Conservation (phyloP, 2,329 filamentous ascomycete genomes). For the Cordyceps cicadae region DNA sequence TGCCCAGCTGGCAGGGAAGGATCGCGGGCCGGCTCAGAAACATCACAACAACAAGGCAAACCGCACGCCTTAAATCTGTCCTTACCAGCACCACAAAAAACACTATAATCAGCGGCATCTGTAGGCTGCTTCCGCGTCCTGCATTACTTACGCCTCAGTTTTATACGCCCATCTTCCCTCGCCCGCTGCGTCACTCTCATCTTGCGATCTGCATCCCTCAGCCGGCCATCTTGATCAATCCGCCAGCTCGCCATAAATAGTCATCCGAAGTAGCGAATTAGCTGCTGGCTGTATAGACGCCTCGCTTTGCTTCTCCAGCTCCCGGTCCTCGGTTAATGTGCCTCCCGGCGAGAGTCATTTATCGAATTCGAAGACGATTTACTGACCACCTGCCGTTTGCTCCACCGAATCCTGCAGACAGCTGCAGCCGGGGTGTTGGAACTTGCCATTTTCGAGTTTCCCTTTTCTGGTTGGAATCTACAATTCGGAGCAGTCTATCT, state of each 20-base stretch:
- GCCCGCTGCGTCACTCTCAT: background rate
- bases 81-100: background rate
- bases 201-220: conserved; percentile 6
- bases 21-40: conserved; percentile 1
- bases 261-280: background rate
- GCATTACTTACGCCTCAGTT: background rate
- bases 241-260: background rate
- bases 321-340: background rate
- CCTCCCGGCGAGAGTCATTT: background rate
- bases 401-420: conserved; percentile 4
- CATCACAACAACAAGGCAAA: background rate
- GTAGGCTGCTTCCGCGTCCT: conserved; percentile 3
- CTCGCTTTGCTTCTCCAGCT: background rate
- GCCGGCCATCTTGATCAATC: conserved; percentile 6
- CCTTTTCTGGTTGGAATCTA: background rate
- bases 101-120: background rate
- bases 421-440: background rate
- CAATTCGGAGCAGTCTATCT: background rate
- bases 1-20: background rate
- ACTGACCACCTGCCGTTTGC: background rate
- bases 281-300: background rate
- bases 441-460: background rate
- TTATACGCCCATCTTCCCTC: background rate
- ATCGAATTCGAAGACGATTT: background rate
- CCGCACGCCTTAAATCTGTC: background rate